Conservation (phyloP, 495 filamentous ascomycete species). For the Lophiotrema nucula region DNA sequence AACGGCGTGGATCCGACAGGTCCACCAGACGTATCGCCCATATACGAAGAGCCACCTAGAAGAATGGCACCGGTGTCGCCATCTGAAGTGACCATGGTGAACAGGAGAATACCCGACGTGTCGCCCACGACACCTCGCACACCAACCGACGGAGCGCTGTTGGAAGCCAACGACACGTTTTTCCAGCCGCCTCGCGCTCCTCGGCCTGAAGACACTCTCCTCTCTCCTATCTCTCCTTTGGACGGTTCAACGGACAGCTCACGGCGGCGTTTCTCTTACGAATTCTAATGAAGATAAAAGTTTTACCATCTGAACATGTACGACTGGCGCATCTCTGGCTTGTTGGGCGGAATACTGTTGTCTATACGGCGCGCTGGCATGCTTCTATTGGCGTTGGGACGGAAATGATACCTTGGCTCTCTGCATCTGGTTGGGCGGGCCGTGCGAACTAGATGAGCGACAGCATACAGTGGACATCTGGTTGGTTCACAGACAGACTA, state of each 20-base stretch:
- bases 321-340: slow-evolving; percentile 13
- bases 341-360: not conserved
- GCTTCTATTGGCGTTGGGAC: not conserved
- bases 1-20: slow-evolving; percentile 39
- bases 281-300: slow-evolving; percentile 25
- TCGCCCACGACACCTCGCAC: slow-evolving; percentile 26
- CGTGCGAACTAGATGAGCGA: slow-evolving; percentile 3
- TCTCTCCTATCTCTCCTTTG: slow-evolving; percentile 33
- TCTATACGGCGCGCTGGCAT: slow-evolving; percentile 4
- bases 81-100: slow-evolving; percentile 27
- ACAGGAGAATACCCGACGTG: slow-evolving; percentile 11
- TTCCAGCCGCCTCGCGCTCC: slow-evolving; percentile 26
- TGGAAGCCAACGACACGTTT: slow-evolving; percentile 29
- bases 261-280: slow-evolving; percentile 34
- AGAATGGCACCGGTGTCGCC: slow-evolving; percentile 24
- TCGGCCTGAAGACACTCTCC: slow-evolving; percentile 26
- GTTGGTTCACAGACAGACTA: not conserved
- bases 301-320: slow-evolving; percentile 10
- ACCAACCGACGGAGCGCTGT: slow-evolving; percentile 17
- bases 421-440: slow-evolving; percentile 2
- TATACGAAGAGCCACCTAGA: slow-evolving; percentile 18
- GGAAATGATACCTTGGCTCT: slow-evolving; percentile 26
- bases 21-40: slow-evolving; percentile 7
- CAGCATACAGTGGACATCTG: not conserved
- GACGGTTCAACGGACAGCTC: slow-evolving; percentile 15